Evolutionary conservation across 345 rosid species (phyloP).

Genomic region (Gossypium bickii): DNA sequence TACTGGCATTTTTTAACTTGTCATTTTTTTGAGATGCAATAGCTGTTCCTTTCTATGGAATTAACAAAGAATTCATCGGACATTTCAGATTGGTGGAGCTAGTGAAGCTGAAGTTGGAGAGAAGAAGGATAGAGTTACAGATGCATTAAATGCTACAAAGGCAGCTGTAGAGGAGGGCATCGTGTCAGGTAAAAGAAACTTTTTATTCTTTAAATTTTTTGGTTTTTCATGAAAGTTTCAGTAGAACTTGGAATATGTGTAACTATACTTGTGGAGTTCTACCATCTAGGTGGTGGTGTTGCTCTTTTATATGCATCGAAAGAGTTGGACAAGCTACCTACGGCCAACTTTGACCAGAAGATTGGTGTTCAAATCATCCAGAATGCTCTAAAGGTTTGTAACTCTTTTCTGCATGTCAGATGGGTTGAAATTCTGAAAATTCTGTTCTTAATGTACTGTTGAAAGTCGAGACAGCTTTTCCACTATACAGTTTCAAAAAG

Average conservation of each 20-base stretch:
- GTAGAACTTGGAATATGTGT: background rate
- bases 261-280: background rate
- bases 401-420: background rate
- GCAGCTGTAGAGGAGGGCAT: conserved; percentile 99
- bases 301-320: conserved; percentile 90
- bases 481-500: background rate
- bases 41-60: background rate
- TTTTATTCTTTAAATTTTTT: background rate
- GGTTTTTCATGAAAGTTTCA: background rate
- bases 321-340: conserved; percentile 76
- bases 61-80: background rate
- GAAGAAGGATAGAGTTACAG: conserved; percentile 85
- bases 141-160: conserved; percentile 95
- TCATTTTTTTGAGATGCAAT: background rate
- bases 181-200: conserved; percentile 59
- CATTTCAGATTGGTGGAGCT: conserved; percentile 72
- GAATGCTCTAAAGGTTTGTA: conserved; percentile 81
- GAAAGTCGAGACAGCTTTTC: background rate
- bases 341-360: conserved; percentile 89
- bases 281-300: conserved; percentile 75
- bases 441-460: background rate
- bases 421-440: background rate
- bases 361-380: conserved; percentile 94
- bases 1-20: background rate
- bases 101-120: background rate